Percentiles rank a stretch among this genome's conserved stretches.
These are phyloP conservation scores for Leptosphaerulina australis DNA, from an alignment of 2,329 filamentous ascomycete genomes.

Conservation along the genomic window DNA sequence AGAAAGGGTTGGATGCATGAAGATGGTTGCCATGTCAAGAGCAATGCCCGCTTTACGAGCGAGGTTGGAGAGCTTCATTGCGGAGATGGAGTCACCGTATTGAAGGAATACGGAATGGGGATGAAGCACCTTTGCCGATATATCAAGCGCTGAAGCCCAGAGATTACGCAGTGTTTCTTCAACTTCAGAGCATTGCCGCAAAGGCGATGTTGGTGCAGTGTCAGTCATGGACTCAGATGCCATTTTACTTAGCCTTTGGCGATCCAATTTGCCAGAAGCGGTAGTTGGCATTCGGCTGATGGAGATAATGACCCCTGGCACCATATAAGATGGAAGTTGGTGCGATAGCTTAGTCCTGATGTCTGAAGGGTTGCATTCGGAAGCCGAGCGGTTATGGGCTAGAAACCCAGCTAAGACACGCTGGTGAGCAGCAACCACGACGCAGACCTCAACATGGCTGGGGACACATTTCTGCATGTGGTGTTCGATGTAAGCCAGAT, in stretches of 20 bases:
- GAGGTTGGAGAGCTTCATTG: not conserved
- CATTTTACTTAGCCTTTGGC: not conserved
- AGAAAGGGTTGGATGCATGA: not conserved
- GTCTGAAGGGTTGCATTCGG: not conserved
- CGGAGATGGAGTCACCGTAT: not conserved
- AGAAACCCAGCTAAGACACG: no score
- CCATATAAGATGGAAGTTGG: not conserved
- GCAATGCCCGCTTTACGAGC: not conserved
- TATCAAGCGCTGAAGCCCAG: not conserved
- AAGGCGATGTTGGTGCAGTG: not conserved
- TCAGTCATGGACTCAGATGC: not conserved
- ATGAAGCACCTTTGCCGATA: not conserved
- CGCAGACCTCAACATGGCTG: no score
- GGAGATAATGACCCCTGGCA: conserved; percentile 3
- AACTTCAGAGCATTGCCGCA: not conserved
- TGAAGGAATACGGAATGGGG: not conserved
- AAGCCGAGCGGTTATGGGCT: no score
- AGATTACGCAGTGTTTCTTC: not conserved
- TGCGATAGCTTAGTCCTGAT: not conserved
- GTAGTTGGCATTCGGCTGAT: conserved; percentile 18
- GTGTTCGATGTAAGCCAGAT: conserved; percentile 50
- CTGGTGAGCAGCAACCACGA: no score
- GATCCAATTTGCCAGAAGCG: conserved; percentile 19
- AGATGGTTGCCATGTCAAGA: not conserved
- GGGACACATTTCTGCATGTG: conserved; percentile 28